These are phyloP conservation scores for Emericellopsis cladophorae DNA, from an alignment of 2,329 filamentous ascomycete genomes.

Conservation along the genomic window DNA sequence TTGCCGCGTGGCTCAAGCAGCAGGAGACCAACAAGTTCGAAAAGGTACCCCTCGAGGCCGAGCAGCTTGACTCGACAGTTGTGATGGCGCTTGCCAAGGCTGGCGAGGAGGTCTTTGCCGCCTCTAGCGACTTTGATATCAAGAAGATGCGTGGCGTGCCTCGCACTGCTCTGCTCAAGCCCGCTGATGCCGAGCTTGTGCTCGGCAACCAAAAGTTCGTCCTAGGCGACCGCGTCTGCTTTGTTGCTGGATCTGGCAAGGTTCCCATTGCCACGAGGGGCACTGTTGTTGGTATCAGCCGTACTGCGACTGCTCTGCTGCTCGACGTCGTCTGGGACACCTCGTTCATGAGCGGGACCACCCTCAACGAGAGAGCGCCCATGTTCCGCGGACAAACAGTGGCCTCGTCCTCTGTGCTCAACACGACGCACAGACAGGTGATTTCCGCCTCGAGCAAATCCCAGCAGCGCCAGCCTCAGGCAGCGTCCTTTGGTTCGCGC, in stretches of 20 bases:
- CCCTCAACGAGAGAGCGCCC: slow-evolving; percentile 77
- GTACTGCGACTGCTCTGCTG: slow-evolving; percentile 68
- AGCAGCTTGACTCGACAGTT: slow-evolving; percentile 86
- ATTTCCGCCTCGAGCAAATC: slow-evolving; percentile 47
- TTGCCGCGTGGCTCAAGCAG: slow-evolving; percentile 83
- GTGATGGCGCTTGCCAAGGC: slow-evolving; percentile 70
- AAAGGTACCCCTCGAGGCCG: slow-evolving; percentile 87
- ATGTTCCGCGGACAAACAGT: slow-evolving; percentile 93
- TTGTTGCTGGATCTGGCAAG: slow-evolving; percentile 84
- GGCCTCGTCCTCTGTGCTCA: slow-evolving; percentile 75
- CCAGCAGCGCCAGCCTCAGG: slow-evolving; percentile 31
- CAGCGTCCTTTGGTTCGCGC: slow-evolving; percentile 35
- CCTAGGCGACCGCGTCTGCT: slow-evolving; percentile 85
- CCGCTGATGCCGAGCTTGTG: slow-evolving; percentile 89
- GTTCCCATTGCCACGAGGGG: slow-evolving; percentile 86
- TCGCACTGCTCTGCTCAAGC: slow-evolving; percentile 77
- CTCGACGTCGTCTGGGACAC: slow-evolving; percentile 89
- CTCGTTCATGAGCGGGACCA: slow-evolving; percentile 95
- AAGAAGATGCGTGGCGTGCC: slow-evolving; percentile 73
- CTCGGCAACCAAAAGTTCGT: slow-evolving; percentile 72
- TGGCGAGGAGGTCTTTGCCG: slow-evolving; percentile 50
- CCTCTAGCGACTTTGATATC: slow-evolving; percentile 38
- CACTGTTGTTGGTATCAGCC: slow-evolving; percentile 89
- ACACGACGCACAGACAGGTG: slow-evolving; percentile 72
- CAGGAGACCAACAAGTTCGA: slow-evolving; percentile 88